phyloP scores from a whole-genome alignment of 2,329 filamentous ascomycete species.

The Colletotrichum endophyticum region DNA sequence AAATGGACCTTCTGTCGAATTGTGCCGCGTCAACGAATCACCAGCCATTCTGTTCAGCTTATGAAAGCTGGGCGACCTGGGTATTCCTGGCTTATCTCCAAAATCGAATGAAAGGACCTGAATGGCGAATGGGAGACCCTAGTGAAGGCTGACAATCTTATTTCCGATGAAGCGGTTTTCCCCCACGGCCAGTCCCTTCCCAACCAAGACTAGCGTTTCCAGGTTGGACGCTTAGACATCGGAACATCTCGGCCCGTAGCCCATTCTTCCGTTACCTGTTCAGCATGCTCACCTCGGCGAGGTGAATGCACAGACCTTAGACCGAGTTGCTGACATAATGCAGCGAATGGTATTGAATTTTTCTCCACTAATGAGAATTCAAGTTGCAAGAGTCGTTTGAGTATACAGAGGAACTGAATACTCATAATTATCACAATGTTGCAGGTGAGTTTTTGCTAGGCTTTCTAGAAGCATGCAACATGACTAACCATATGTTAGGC shows the following conservation, averaged over 20 bases:
- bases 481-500: not conserved
- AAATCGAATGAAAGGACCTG: not conserved
- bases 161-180: not conserved
- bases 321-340: not conserved
- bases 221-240: not conserved
- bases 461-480: not conserved
- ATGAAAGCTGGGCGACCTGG: not conserved
- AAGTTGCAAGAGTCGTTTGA: too few relatives aligned
- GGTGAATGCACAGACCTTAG: not conserved
- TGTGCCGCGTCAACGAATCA: not conserved
- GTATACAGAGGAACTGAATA: not conserved
- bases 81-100: conserved; percentile 3
- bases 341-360: not conserved
- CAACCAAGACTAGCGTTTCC: not conserved
- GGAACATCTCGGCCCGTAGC: not conserved
- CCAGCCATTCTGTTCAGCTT: not conserved
- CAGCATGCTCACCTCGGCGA: not conserved
- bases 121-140: not conserved
- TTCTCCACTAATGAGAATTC: too few relatives aligned
- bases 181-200: not conserved
- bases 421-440: not conserved
- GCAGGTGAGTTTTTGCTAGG: not conserved
- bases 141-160: not conserved
- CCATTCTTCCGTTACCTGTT: too few relatives aligned
- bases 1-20: not conserved